Percentiles rank a stretch among this genome's conserved stretches.
Conservation (phyloP, 108 stramenopile genomes). For the Aurantiochytrium sp. region DNA sequence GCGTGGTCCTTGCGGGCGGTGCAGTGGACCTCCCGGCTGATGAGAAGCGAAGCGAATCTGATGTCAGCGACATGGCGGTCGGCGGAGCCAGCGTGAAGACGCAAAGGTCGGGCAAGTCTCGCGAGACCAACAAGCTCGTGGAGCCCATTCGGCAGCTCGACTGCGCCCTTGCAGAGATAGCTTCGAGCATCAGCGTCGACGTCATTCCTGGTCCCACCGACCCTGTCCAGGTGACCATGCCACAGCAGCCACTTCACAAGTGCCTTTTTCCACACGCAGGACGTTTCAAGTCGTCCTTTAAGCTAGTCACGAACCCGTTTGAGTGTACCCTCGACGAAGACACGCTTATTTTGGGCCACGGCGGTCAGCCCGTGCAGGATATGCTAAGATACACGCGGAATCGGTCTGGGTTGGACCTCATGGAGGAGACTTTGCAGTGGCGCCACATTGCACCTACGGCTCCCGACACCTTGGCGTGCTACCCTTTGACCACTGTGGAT, state of each 20-base stretch:
- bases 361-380: slow-evolving; percentile 39
- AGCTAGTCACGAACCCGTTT: slow-evolving; percentile 35
- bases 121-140: slow-evolving; percentile 1
- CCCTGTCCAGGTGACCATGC: slow-evolving; percentile 39
- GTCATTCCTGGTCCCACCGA: slow-evolving; percentile 44
- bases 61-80: background rate
- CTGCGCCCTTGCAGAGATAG: slow-evolving; percentile 28
- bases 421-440: slow-evolving; percentile 43
- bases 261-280: slow-evolving; percentile 33
- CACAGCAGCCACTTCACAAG: slow-evolving; percentile 52
- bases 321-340: slow-evolving; percentile 28
- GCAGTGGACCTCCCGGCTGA: background rate
- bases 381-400: slow-evolving; percentile 26
- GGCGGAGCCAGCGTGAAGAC: background rate
- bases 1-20: slow-evolving; percentile 26
- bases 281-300: slow-evolving; percentile 18
- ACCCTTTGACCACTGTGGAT: slow-evolving; percentile 39
- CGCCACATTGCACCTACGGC: slow-evolving; percentile 49
- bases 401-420: background rate
- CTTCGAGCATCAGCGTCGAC: slow-evolving; percentile 38
- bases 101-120: background rate
- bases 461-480: slow-evolving; percentile 52
- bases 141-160: slow-evolving; percentile 33
- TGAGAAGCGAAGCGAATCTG: background rate
- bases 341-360: slow-evolving; percentile 24